A percentile compares a stretch with the other conserved stretches of the same genome.
Evolutionary conservation across 2,329 filamentous ascomycete species (phyloP).

Genomic region (Pleurostoma richardsiae): DNA sequence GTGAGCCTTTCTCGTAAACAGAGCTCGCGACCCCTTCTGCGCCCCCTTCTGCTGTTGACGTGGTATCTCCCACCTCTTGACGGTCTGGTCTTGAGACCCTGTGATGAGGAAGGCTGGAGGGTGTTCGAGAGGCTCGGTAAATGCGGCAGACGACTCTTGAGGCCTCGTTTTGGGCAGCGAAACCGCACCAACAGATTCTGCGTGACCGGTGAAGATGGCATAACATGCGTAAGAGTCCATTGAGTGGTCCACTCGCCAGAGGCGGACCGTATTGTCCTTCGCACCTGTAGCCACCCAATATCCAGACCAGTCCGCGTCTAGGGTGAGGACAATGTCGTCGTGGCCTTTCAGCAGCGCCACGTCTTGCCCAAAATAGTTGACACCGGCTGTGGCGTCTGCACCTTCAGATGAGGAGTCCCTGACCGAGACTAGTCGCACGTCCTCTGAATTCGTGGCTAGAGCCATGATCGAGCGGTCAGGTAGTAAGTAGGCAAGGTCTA

Average conservation of each 20-base stretch:
- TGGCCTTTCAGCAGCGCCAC: conserved; percentile 83
- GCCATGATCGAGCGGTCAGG: conserved; percentile 78
- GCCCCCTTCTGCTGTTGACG: conserved; percentile 40
- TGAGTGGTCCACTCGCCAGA: conserved; percentile 81
- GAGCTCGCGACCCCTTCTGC: conserved; percentile 56
- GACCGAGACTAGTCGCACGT: conserved; percentile 80
- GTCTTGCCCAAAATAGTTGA: conserved; percentile 81
- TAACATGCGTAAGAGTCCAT: conserved; percentile 57
- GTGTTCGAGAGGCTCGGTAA: conserved; percentile 67
- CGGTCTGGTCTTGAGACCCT: conserved; percentile 89
- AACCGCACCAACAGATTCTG: conserved; percentile 89
- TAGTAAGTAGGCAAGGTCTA: conserved; percentile 84
- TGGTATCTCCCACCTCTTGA: conserved; percentile 88
- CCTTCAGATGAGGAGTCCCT: conserved; percentile 27
- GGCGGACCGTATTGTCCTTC: conserved; percentile 89
- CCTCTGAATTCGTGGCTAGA: conserved; percentile 91
- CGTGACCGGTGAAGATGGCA: conserved; percentile 74
- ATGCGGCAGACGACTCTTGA: conserved; percentile 62
- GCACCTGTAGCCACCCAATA: conserved; percentile 94
- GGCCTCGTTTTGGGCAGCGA: conserved; percentile 70
- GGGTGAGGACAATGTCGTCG: conserved; percentile 89
- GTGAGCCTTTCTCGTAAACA: conserved; percentile 90
- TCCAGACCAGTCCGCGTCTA: conserved; percentile 95
- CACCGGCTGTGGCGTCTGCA: conserved; percentile 12
- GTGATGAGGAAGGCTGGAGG: conserved; percentile 84